These are phyloP conservation scores for Emergomyces pasteurianus DNA, from an alignment of 2,329 filamentous ascomycete genomes.

Conservation along the genomic window DNA sequence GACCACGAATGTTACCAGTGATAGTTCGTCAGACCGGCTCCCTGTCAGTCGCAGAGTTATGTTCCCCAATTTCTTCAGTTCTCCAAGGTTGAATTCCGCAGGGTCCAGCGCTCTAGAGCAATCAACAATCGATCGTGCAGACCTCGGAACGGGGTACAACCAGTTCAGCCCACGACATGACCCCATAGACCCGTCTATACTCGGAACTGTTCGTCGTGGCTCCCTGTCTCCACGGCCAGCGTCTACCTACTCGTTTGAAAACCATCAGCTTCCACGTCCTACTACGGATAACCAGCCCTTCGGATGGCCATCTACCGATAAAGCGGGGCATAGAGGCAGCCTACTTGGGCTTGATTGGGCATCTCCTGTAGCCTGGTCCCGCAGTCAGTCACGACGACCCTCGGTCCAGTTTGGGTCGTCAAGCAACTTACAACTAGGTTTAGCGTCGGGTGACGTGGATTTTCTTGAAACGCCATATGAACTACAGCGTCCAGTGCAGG, in stretches of 20 bases:
- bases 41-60: constrained; percentile 24
- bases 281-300: constrained; percentile 69
- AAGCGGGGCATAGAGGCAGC: constrained; percentile 41
- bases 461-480: constrained; percentile 37
- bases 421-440: constrained; percentile 46
- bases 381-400: constrained; percentile 66
- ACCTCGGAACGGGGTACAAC: constrained; percentile 31
- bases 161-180: constrained; percentile 36
- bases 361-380: constrained; percentile 51
- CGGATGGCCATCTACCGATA: constrained; percentile 49
- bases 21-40: constrained; percentile 27
- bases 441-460: constrained; percentile 39
- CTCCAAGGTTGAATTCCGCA: constrained; percentile 26
- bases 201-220: constrained; percentile 31
- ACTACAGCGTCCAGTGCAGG: constrained; percentile 43
- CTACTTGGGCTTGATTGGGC: constrained; percentile 44
- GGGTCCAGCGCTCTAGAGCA: constrained; percentile 17
- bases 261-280: constrained; percentile 51
- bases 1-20: constrained; percentile 29
- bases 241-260: constrained; percentile 45
- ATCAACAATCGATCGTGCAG: constrained; percentile 21
- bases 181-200: constrained; percentile 35
- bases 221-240: constrained; percentile 37
- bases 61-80: constrained; percentile 34
- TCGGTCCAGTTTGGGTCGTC: constrained; percentile 69